Base-by-base conservation (phyloP, 2,329 filamentous ascomycete species). In the Orbilia oligospora region DNA sequence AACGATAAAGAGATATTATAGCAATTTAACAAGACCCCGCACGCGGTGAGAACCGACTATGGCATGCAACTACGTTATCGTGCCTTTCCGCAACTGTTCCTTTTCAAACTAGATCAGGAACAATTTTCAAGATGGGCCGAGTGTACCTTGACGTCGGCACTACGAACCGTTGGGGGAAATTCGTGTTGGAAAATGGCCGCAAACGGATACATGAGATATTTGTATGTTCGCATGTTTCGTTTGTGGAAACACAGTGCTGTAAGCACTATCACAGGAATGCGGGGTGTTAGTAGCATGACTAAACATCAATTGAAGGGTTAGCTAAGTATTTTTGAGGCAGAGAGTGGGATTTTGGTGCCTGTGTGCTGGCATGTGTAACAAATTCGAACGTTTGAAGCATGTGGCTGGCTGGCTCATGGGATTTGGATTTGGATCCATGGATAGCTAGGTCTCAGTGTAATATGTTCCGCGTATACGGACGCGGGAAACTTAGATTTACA, bases 51-150 rank as follows among this genome's bases (percentile, higher is more conserved):
- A 0, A 16, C 22, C 20, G 30, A 14, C 36, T 27, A 49, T 61
- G 51, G 41, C 20, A 73, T 49, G 58, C 24, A 63, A 55, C 55
- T 71, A 71, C 53, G 55, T 67, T 58, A 20, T 33, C 20, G 14
- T 44, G 16, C 12, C 18, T 49, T 67, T 41, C 61, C 14, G 27
- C 16, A 14, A 18, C n/a, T 24, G 24, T 22, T 38, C n/a, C 44
- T 44, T 63, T 75, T 53, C 49, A 41, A 38, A 55, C 55, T 75
- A 69, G 44, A 64, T 73, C 70, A 73, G 70, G 63, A 73, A 67
- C 69, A 53, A 20, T 44, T 38, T 24, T 67, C 6, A 51, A 46
- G 38, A 27, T 63, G 20, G 16, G 3, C 14, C 53, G 16, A 12
- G 18, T 30, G n/a, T 22, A 36, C 30, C 30, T 44, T 41, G 56